Percentiles rank a stretch among this genome's conserved stretches.
Conservation (phyloP, 495 filamentous ascomycete species). For the Aspergillus coremiiformis region DNA sequence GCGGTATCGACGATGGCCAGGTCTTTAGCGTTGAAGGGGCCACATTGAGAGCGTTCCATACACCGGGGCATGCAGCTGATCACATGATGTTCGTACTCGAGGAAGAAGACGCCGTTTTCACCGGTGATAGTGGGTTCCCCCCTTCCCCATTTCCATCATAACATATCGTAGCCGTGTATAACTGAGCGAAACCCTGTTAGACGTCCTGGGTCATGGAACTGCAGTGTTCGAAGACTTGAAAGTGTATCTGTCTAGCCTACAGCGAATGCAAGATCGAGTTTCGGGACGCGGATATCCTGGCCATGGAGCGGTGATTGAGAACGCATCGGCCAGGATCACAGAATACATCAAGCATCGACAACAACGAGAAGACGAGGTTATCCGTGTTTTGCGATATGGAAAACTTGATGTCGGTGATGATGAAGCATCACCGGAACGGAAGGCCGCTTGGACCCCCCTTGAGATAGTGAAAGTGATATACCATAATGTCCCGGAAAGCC, state of each 20-base stretch:
- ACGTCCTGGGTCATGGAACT: conserved; percentile 89
- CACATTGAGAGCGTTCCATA: conserved; percentile 64
- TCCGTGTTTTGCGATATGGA: conserved; percentile 52
- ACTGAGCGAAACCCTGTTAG: conserved; percentile 14
- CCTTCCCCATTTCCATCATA: background rate
- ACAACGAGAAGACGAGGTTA: conserved; percentile 72
- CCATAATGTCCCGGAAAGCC: conserved; percentile 61
- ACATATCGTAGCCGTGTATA: background rate
- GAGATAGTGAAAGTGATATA: conserved; percentile 85
- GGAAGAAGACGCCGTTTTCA: conserved; percentile 83
- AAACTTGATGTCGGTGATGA: conserved; percentile 27
- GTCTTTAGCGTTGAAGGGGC: conserved; percentile 67
- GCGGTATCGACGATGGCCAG: conserved; percentile 60
- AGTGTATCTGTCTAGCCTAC: conserved; percentile 64
- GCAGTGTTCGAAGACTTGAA: conserved; percentile 81
- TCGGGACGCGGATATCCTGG: conserved; percentile 75
- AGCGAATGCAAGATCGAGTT: conserved; percentile 60
- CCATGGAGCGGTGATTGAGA: conserved; percentile 70
- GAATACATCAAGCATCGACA: conserved; percentile 81
- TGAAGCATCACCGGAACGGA: conserved; percentile 28
- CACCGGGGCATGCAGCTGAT: conserved; percentile 81
- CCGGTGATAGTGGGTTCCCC: conserved; percentile 61
- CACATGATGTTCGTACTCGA: conserved; percentile 67
- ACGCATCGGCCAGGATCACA: conserved; percentile 54
- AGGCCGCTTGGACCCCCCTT: conserved; percentile 54